phyloP scores from a whole-genome alignment of 1,284 basidiomycete genomes.

The Leccinum subfulvum region DNA sequence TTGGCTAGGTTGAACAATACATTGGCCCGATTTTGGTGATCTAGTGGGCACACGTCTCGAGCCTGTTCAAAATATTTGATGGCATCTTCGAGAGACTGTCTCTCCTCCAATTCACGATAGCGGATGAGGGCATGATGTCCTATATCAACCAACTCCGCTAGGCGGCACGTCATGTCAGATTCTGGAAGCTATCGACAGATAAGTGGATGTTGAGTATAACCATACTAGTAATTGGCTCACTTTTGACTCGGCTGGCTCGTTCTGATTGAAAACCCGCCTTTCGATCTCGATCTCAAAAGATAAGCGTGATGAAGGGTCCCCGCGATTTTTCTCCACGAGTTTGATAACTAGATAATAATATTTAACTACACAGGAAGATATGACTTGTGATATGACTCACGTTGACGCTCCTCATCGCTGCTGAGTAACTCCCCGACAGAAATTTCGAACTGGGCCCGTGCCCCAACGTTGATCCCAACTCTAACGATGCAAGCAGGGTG shows the following conservation, averaged over 20 bases:
- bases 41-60: background rate
- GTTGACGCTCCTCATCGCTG: background rate
- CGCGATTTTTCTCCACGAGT: background rate
- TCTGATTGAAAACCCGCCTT: background rate
- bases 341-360: background rate
- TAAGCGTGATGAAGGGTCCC: background rate
- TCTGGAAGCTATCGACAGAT: background rate
- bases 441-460: background rate
- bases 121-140: background rate
- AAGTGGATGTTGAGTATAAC: background rate
- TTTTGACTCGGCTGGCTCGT: background rate
- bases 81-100: background rate
- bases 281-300: background rate
- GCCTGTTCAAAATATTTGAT: background rate
- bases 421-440: background rate
- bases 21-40: background rate
- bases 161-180: background rate
- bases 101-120: background rate
- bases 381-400: background rate
- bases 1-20: background rate
- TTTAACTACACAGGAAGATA: background rate
- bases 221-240: background rate
- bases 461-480: slow-evolving; percentile 1
- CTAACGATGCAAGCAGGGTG: background rate
- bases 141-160: background rate